Evolutionary conservation across 2,329 filamentous ascomycete genomes (phyloP).

Genomic region (Talaromyces islandicus): DNA sequence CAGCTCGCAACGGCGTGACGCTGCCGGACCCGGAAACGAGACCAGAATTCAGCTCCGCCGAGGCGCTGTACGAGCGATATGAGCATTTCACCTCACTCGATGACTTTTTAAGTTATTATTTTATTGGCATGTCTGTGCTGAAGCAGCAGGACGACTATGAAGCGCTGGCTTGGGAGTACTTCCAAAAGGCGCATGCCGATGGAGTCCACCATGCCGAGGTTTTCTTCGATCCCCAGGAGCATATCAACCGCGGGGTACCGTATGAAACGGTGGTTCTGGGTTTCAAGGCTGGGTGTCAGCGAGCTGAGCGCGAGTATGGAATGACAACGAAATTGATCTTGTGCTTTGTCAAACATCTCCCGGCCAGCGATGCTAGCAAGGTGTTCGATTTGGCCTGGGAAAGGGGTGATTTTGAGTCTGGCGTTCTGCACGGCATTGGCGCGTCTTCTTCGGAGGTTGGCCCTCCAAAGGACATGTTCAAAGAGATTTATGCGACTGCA

Average conservation of each 20-base stretch:
- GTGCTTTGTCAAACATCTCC: conserved; percentile 67
- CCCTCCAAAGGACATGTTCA: conserved; percentile 54
- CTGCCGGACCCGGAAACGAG: conserved; percentile 53
- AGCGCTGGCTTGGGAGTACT: conserved; percentile 66
- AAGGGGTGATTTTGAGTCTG: conserved; percentile 37
- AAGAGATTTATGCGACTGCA: conserved; percentile 55
- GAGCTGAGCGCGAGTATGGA: conserved; percentile 58
- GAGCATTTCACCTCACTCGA: conserved; percentile 63
- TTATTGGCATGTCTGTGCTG: conserved; percentile 67
- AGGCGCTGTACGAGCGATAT: conserved; percentile 59
- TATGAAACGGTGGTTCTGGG: conserved; percentile 61
- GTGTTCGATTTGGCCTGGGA: conserved; percentile 36
- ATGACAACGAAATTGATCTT: conserved; percentile 63
- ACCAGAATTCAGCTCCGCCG: conserved; percentile 56
- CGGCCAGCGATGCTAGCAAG: conserved; percentile 50
- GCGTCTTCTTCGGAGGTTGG: conserved; percentile 59
- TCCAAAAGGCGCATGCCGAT: conserved; percentile 57
- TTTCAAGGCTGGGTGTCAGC: conserved; percentile 53
- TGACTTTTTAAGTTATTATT: conserved; percentile 75
- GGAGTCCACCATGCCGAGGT: conserved; percentile 68
- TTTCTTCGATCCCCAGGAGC: conserved; percentile 77
- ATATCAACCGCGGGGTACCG: conserved; percentile 56
- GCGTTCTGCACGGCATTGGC: conserved; percentile 57
- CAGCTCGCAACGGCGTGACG: conserved; percentile 58
- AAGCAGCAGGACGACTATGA: conserved; percentile 63